Evolutionary conservation across 2,329 filamentous ascomycete genomes (phyloP), one percentile per base, ranked within the genome.

Genomic region (Myriosclerotinia scirpicola): DNA sequence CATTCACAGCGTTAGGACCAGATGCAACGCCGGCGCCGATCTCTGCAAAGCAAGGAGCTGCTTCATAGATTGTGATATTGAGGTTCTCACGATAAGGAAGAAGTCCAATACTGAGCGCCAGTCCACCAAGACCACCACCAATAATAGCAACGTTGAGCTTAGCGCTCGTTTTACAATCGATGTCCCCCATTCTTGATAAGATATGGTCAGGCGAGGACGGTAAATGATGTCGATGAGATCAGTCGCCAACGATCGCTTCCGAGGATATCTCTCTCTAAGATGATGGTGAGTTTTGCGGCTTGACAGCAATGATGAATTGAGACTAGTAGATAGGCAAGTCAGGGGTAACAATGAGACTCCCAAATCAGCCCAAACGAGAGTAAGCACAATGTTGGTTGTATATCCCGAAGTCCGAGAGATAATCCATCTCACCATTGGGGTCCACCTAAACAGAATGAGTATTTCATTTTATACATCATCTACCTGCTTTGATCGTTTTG

Each of bases 21-120:
- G 73, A 71, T 30, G 68, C 68, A 14, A 73, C 42, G 6, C 71
- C 72, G 20, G 69, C 70, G 0, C 72, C 72, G 53, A 73, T 71
- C 53, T 73, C 71, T 17, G 61, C 58, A 38, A 72, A 71, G 14
- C 40, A 26, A 14, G 58, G 17, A 9, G 70, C 69, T 12, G 60
- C 36, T 53, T 73, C 72, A 50, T 73, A 73, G n/a, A 73, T 69
- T 42, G 63, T 70, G 30, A 64, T 38, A 20, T 48, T 46, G 61
- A 64, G 62, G 22, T 40, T 26, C 8, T 64, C 61, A 36, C 62
- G 53, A 20, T 65, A 64, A 8, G 56, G 42, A 36, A 61, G 54
- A 9, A 73, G 68, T 17, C 66, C 72, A n/a, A 72, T 65, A 4
- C 59, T 67, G 5, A 73, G 62, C 11, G 67, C 65, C 14, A 73